A percentile compares a stretch with the other conserved stretches of the same genome.
These are phyloP conservation scores for Iberis pinnata DNA, from an alignment of 345 rosid genomes.

Conservation along the genomic window DNA sequence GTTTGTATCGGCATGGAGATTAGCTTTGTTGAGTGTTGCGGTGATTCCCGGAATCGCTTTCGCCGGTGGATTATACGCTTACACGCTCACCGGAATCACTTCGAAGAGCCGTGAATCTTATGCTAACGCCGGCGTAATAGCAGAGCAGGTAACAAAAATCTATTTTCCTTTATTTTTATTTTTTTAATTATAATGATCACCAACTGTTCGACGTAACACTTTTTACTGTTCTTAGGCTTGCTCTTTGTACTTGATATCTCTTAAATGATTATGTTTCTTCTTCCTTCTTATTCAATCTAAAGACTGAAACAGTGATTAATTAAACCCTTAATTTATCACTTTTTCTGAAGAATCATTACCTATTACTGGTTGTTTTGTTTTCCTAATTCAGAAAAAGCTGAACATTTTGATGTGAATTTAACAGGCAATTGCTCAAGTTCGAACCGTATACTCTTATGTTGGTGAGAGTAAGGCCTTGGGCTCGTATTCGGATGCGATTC, in stretches of 20 bases:
- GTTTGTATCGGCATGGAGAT: conserved; percentile 97
- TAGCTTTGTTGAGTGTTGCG: conserved; percentile 89
- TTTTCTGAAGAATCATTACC: conserved; percentile 19
- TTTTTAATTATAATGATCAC: conserved; percentile 1
- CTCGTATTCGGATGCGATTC: conserved; percentile 90
- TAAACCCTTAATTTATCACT: not conserved
- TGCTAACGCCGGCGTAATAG: conserved; percentile 89
- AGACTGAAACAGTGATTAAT: conserved; percentile 21
- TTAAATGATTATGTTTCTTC: conserved; percentile 21
- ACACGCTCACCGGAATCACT: conserved; percentile 92
- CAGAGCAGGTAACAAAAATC: conserved; percentile 75
- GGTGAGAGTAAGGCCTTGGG: conserved; percentile 95
- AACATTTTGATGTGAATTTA: not conserved
- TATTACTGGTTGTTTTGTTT: not conserved
- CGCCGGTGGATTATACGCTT: conserved; percentile 97
- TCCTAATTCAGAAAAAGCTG: not conserved
- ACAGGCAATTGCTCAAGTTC: conserved; percentile 96
- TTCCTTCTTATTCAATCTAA: conserved; percentile 14
- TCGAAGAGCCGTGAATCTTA: conserved; percentile 98
- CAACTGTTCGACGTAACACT: conserved; percentile 26
- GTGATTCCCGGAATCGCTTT: conserved; percentile 98
- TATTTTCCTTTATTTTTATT: not conserved
- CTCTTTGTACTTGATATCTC: conserved; percentile 29
- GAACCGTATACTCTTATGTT: conserved; percentile 90
- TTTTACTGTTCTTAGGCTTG: conserved; percentile 25